Conservation (phyloP, 2,329 filamentous ascomycete genomes). For the Diaporthe batatas region DNA sequence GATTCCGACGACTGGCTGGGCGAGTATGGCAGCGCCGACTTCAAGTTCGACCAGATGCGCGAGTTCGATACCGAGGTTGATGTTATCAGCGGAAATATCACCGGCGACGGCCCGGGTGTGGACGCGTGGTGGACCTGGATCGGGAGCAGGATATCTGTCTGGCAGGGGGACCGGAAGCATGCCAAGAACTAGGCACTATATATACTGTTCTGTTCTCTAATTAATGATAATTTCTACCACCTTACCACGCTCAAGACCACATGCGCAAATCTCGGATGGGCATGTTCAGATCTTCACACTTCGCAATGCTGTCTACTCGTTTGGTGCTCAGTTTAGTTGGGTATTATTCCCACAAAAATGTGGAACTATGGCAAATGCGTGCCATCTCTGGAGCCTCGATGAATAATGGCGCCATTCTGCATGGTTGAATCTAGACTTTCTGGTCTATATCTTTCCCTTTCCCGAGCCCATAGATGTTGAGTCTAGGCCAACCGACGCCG, state of each 20-base stretch:
- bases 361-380: background rate
- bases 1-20: slow-evolving; percentile 90
- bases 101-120: slow-evolving; percentile 75
- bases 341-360: background rate
- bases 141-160: slow-evolving; percentile 74
- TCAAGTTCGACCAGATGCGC: slow-evolving; percentile 84
- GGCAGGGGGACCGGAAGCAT: slow-evolving; percentile 32
- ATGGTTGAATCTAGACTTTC: slow-evolving; percentile 38
- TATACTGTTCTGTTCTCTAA: background rate
- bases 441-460: slow-evolving; percentile 28
- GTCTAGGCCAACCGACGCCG: slow-evolving; percentile 43
- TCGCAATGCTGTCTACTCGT: background rate
- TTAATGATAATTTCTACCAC: slow-evolving; percentile 10
- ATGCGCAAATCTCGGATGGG: background rate
- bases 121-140: slow-evolving; percentile 95
- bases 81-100: slow-evolving; percentile 81
- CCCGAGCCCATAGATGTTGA: slow-evolving; percentile 50
- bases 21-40: slow-evolving; percentile 81
- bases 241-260: background rate
- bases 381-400: background rate
- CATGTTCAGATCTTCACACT: background rate
- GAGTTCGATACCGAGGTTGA: slow-evolving; percentile 86
- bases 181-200: background rate
- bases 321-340: background rate
- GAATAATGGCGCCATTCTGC: slow-evolving; percentile 8